A percentile compares a stretch with the other conserved stretches of the same genome.
These are phyloP conservation scores for Mycosphaerelloides madeirae DNA, from an alignment of 2,329 filamentous ascomycete species.

Conservation along the genomic window DNA sequence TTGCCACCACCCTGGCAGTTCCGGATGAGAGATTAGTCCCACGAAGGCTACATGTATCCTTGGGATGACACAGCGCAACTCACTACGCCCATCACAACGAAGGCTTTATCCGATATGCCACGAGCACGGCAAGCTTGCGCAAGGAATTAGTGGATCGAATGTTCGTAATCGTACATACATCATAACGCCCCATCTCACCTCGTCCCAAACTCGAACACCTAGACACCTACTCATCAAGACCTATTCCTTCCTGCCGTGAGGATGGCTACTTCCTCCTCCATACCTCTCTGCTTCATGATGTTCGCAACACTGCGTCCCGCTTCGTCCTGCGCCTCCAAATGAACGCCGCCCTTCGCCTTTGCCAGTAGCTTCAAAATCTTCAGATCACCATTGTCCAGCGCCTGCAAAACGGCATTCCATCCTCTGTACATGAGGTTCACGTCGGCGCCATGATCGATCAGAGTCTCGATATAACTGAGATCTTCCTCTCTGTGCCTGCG, in stretches of 20 bases:
- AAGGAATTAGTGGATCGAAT: too few relatives aligned
- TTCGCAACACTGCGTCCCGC: slow-evolving; percentile 52
- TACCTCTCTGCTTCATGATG: slow-evolving; percentile 54
- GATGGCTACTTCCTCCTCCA: slow-evolving; percentile 46
- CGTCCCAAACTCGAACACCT: too few relatives aligned
- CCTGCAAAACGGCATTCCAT: slow-evolving; percentile 63
- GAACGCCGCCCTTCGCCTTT: slow-evolving; percentile 44
- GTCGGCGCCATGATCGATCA: slow-evolving; percentile 60
- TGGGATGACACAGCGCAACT: slow-evolving; percentile 10
- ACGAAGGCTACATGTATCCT: too few relatives aligned
- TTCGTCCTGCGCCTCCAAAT: slow-evolving; percentile 53
- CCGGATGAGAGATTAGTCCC: too few relatives aligned
- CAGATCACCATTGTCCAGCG: slow-evolving; percentile 59
- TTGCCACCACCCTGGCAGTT: too few relatives aligned
- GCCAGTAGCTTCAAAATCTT: slow-evolving; percentile 51
- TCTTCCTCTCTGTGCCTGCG: slow-evolving; percentile 54
- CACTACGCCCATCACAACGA: too few relatives aligned
- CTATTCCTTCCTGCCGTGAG: slow-evolving; percentile 15
- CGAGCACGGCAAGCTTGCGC: too few relatives aligned
- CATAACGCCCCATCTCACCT: too few relatives aligned
- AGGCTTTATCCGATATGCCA: too few relatives aligned
- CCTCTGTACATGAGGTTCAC: slow-evolving; percentile 64
- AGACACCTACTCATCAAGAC: too few relatives aligned
- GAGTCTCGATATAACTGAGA: slow-evolving; percentile 57
- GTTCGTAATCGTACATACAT: too few relatives aligned